Conservation (phyloP, 2,329 filamentous ascomycete genomes). For the Beauveria medogensis region DNA sequence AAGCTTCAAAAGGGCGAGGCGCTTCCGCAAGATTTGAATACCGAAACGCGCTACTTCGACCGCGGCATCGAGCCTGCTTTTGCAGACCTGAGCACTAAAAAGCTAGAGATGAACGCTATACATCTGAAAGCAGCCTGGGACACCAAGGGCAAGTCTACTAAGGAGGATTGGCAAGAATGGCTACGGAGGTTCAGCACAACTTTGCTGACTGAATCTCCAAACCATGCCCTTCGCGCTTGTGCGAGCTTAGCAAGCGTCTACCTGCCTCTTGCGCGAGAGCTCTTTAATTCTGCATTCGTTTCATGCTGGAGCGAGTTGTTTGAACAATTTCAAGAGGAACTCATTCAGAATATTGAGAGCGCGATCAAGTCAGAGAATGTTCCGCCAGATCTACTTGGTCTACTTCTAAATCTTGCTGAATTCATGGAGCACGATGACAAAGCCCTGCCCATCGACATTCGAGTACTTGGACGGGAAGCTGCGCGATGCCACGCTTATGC, state of each 20-base stretch:
- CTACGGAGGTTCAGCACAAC: constrained; percentile 94
- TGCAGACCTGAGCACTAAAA: constrained; percentile 81
- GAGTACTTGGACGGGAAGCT: constrained; percentile 87
- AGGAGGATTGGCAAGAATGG: constrained; percentile 99
- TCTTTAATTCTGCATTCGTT: constrained; percentile 98
- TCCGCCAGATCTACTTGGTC: constrained; percentile 87
- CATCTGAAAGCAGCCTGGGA: constrained; percentile 98
- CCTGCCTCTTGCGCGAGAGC: constrained; percentile 78
- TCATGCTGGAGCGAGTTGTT: constrained; percentile 98
- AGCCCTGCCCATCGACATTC: constrained; percentile 92
- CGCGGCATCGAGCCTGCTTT: constrained; percentile 73
- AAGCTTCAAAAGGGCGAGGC: constrained; percentile 93
- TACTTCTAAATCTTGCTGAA: constrained; percentile 90
- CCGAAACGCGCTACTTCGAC: constrained; percentile 71
- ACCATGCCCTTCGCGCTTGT: constrained; percentile 88
- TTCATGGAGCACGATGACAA: constrained; percentile 99
- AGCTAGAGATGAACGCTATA: constrained; percentile 93
- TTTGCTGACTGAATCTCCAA: constrained; percentile 87
- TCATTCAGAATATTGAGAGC: constrained; percentile 91
- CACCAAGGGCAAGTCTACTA: constrained; percentile 90
- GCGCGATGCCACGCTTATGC: constrained; percentile 96
- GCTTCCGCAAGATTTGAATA: constrained; percentile 88
- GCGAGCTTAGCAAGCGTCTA: constrained; percentile 87
- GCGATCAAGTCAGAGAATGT: constrained; percentile 94
- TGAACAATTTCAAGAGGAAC: constrained; percentile 91